Conservation (phyloP, 2,329 filamentous ascomycete species). For the Davidsoniella eucalypti region DNA sequence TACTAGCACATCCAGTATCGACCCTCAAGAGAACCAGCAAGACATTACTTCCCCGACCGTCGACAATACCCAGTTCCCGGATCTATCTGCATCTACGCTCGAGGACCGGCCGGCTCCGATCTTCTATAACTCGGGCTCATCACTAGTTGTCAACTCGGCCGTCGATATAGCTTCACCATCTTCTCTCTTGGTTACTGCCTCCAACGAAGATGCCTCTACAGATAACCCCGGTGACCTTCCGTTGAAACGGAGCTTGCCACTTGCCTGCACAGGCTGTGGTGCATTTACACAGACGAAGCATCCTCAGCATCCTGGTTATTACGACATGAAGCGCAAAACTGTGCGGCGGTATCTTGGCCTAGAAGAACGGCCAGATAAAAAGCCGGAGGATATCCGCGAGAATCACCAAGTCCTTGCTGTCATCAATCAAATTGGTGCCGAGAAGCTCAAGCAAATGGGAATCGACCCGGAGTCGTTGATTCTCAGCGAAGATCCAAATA, state of each 20-base stretch:
- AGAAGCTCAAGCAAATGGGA: conserved; percentile 28
- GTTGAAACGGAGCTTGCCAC: conserved; percentile 26
- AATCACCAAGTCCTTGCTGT: conserved; percentile 14
- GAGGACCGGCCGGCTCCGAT: too few relatives aligned
- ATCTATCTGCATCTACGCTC: too few relatives aligned
- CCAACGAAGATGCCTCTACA: background rate
- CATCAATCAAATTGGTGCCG: conserved; percentile 21
- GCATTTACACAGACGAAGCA: conserved; percentile 42
- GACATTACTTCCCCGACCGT: too few relatives aligned
- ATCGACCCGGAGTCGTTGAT: conserved; percentile 23
- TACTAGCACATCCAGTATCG: too few relatives aligned
- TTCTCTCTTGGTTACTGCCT: background rate
- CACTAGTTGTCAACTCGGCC: too few relatives aligned
- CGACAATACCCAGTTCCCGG: too few relatives aligned
- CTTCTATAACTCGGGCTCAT: too few relatives aligned
- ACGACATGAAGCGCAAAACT: conserved; percentile 32
- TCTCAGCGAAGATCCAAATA: conserved; percentile 7
- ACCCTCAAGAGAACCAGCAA: too few relatives aligned
- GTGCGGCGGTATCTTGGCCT: conserved; percentile 30
- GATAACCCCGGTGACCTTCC: background rate
- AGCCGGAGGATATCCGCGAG: conserved; percentile 31
- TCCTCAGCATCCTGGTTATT: conserved; percentile 38
- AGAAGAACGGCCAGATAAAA: conserved; percentile 24
- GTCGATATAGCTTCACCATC: too few relatives aligned
- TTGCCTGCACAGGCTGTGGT: conserved; percentile 47